Percentiles rank a stretch among this genome's conserved stretches.
These are phyloP conservation scores for Zoysia japonica DNA, from an alignment of 176 grass and related monocot species.

Conservation along the genomic window DNA sequence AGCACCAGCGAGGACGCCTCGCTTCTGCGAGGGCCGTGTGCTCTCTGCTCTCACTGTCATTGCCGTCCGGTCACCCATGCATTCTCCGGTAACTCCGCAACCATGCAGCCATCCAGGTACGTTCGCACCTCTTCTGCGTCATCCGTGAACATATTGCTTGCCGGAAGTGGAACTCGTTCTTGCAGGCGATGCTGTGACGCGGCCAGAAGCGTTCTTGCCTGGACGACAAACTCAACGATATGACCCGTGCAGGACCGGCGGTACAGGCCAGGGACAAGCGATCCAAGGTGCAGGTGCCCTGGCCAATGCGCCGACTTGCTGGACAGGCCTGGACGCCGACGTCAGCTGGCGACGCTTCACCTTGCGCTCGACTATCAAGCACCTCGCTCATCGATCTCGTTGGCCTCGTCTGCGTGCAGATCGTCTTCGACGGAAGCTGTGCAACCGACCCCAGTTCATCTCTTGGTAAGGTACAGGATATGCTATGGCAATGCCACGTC, in stretches of 20 bases:
- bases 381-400: not conserved
- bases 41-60: conserved; percentile 98
- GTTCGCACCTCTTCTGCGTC: not conserved
- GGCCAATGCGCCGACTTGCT: too few species aligned
- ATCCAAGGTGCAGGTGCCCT: not conserved
- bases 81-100: not conserved
- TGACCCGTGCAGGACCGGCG: not conserved
- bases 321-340: not conserved
- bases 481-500: not conserved
- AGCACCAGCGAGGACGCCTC: conserved; percentile 57
- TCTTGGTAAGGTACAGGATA: not conserved
- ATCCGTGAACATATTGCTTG: not conserved
- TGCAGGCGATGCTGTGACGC: conserved; percentile 2
- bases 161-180: not conserved
- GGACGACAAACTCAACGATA: not conserved
- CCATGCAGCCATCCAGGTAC: not conserved
- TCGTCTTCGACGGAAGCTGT: not conserved
- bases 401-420: not conserved
- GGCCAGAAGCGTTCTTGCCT: not conserved
- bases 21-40: conserved; percentile 79
- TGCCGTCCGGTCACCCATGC: conserved; percentile 20
- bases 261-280: not conserved
- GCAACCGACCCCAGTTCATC: not conserved
- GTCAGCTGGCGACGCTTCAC: not conserved
- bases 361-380: not conserved